phyloP scores from a whole-genome alignment of 805 yeast species.

The Candida alai region DNA sequence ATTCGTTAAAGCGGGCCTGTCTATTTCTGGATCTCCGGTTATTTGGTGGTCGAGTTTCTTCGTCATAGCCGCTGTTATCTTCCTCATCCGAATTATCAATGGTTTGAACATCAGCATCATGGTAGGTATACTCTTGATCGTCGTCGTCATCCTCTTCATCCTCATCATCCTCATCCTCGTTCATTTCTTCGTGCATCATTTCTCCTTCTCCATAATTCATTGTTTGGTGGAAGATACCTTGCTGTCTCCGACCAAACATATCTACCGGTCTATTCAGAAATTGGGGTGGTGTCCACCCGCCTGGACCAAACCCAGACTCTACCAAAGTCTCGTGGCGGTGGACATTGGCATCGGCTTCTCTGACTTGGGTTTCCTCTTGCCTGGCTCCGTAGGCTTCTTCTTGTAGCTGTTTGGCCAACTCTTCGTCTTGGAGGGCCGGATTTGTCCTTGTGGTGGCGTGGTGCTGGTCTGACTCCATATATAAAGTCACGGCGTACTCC shows the following conservation, averaged over 20 bases:
- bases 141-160: constrained; percentile 25
- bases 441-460: constrained; percentile 8
- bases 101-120: constrained; percentile 28
- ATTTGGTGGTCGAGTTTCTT: constrained; percentile 14
- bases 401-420: constrained; percentile 59
- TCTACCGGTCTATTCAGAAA: constrained; percentile 26
- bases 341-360: constrained; percentile 71
- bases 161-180: constrained; percentile 19
- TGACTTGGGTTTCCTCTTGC: constrained; percentile 18
- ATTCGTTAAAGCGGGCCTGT: constrained; percentile 25
- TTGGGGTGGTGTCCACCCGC: constrained; percentile 3
- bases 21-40: constrained; percentile 26
- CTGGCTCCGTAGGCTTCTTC: constrained; percentile 51
- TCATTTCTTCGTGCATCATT: constrained; percentile 27
- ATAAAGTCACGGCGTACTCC: constrained; percentile 81
- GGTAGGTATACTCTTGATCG: constrained; percentile 23
- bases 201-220: constrained; percentile 29
- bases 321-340: constrained; percentile 74
- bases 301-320: constrained; percentile 26
- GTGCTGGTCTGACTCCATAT: constrained; percentile 52
- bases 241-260: constrained; percentile 46
- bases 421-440: constrained; percentile 36
- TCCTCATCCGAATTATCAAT: constrained; percentile 30
- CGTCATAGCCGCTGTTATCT: constrained; percentile 16
- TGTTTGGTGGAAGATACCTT: constrained; percentile 59